phyloP scores from a whole-genome alignment of 345 rosid genomes.

The Euphorbia tirucalli region DNA sequence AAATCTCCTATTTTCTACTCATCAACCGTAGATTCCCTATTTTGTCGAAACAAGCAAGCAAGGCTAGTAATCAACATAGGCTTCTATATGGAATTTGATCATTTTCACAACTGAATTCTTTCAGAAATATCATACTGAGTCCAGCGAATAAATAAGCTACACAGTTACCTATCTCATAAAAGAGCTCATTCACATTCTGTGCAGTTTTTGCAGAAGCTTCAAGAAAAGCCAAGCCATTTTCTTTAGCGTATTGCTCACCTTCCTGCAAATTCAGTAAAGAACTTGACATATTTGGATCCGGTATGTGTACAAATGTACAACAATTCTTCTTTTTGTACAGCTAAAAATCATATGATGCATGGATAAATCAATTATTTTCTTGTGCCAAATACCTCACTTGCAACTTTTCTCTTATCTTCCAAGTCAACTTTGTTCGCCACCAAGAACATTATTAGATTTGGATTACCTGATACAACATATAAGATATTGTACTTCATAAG shows the following conservation, averaged over 20 bases:
- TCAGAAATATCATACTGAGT: neutral
- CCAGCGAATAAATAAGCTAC: too few relatives aligned
- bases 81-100: neutral
- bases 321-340: neutral
- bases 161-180: constrained; percentile 63
- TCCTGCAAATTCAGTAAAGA: constrained; percentile 42
- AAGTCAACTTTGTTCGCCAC: constrained; percentile 76
- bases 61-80: neutral
- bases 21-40: neutral
- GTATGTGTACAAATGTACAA: neutral
- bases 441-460: constrained; percentile 60
- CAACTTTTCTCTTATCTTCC: constrained; percentile 63
- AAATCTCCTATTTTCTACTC: neutral
- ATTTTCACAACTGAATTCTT: neutral
- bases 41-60: neutral
- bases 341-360: neutral
- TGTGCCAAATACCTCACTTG: constrained; percentile 43
- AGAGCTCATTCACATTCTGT: constrained; percentile 71
- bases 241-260: constrained; percentile 59
- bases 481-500: neutral
- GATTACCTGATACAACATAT: constrained; percentile 48
- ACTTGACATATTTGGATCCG: neutral
- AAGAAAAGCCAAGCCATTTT: constrained; percentile 59
- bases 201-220: constrained; percentile 75
- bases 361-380: neutral